A percentile compares a stretch with the other conserved stretches of the same genome.
These are phyloP conservation scores for Aschersonia sp. DNA, from an alignment of 2,329 filamentous ascomycete species.

Conservation along the genomic window DNA sequence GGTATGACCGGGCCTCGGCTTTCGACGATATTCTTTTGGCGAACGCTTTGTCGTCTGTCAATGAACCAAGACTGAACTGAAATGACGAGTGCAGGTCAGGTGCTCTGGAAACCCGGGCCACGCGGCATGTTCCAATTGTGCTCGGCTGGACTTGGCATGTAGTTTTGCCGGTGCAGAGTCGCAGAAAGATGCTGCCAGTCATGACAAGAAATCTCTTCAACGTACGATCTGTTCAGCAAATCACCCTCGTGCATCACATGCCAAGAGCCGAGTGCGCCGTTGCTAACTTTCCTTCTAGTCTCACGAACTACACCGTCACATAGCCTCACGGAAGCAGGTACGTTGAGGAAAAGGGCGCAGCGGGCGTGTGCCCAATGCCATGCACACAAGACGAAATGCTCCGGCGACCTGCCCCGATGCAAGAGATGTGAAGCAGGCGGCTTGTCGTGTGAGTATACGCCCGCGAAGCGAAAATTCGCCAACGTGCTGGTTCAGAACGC, in stretches of 20 bases:
- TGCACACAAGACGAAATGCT: constrained; percentile 27
- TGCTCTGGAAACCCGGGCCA: constrained; percentile 21
- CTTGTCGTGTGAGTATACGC: constrained; percentile 24
- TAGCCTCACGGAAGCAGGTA: constrained; percentile 27
- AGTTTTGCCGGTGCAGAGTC: constrained; percentile 15
- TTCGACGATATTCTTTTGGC: not conserved
- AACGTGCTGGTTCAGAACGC: constrained; percentile 13
- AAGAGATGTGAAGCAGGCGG: constrained; percentile 19
- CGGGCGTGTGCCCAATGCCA: constrained; percentile 27
- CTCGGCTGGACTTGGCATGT: constrained; percentile 20
- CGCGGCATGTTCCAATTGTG: constrained; percentile 22
- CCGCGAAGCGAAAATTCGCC: constrained; percentile 22
- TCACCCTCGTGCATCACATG: not conserved
- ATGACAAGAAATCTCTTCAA: not conserved
- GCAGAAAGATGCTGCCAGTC: constrained; percentile 9
- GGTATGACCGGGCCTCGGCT: constrained; percentile 8
- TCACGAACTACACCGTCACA: constrained; percentile 23
- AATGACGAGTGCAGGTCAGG: constrained; percentile 19
- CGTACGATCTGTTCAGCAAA: not conserved
- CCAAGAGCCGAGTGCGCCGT: not conserved
- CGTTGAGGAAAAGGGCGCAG: constrained; percentile 24
- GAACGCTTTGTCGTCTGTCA: not conserved
- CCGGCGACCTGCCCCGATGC: constrained; percentile 24
- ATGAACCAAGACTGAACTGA: not conserved
- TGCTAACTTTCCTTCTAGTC: constrained; percentile 9